Percentiles rank a stretch among this genome's conserved stretches.
These are phyloP conservation scores for Penicillium rolfsii DNA, from an alignment of 2,329 filamentous ascomycete species.

Conservation along the genomic window DNA sequence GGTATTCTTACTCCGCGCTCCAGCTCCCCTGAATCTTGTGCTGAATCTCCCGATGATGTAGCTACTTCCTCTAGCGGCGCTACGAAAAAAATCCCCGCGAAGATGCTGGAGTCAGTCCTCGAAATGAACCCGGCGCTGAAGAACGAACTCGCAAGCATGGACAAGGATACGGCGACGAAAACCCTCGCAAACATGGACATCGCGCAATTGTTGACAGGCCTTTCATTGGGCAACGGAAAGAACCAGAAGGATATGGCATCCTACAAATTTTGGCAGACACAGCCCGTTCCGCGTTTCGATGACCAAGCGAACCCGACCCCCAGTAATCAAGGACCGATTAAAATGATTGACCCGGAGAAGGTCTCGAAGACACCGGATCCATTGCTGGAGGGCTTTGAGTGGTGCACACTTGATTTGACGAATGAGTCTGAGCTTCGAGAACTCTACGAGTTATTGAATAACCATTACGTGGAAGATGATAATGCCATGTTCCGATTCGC, in stretches of 20 bases:
- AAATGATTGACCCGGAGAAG: conserved; percentile 74
- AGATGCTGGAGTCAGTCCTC: conserved; percentile 46
- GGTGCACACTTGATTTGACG: conserved; percentile 86
- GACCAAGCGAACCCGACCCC: conserved; percentile 54
- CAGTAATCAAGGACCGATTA: conserved; percentile 79
- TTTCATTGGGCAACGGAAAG: conserved; percentile 75
- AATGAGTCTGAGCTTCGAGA: conserved; percentile 79
- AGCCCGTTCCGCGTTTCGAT: conserved; percentile 84
- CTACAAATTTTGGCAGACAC: conserved; percentile 99
- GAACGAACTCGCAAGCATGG: conserved; percentile 71
- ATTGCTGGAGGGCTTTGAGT: conserved; percentile 85
- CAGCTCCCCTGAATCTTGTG: conserved; percentile 3
- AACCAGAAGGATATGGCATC: conserved; percentile 95
- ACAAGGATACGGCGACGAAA: conserved; percentile 61
- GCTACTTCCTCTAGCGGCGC: conserved; percentile 30
- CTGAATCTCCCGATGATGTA: conserved; percentile 22
- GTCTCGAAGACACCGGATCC: conserved; percentile 76
- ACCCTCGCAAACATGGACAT: conserved; percentile 55
- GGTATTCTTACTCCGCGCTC: conserved; percentile 7
- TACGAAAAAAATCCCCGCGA: conserved; percentile 39
- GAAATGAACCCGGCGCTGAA: conserved; percentile 66
- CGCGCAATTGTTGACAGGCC: conserved; percentile 53
- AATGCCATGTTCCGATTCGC: conserved; percentile 98
- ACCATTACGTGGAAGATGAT: conserved; percentile 96
- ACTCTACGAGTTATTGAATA: conserved; percentile 85